Base-by-base conservation (phyloP, 176 grass and related monocot species). In the Canna indica region DNA sequence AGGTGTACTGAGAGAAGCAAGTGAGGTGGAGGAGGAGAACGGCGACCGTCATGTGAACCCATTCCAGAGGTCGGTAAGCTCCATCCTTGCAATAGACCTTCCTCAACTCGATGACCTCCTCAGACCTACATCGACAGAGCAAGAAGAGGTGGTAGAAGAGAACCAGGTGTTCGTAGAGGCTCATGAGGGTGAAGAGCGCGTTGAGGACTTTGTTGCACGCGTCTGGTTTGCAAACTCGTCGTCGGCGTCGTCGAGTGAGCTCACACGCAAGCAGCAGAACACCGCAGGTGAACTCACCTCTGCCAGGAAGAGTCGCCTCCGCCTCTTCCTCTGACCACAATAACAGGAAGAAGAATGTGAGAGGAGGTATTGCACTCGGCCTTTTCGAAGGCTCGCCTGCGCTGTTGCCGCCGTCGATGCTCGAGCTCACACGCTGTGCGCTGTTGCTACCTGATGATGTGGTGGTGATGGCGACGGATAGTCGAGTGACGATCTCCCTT, bases 201-300 rank as follows among this genome's bases (percentile, higher is more conserved):
- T 72, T 72, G 30, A 72, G 69, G 18, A 72, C 22, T 13, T 72
- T 47, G 69, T 72, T 72, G 31, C n/a, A n/a, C n/a, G n/a, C n/a
- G 94, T 90, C 80, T 99, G 94, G 83, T 99, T 93, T 13, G 94
- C 94, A 3, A 90, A 73, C 80, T 99, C 94, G 58, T 91, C 90
- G 38, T 90, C 94, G 18, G 82, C 77, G 73, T 99, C 90, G 65
- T 99, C 94, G 54, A 99, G 73, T 15, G 94, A 54, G 53, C 94
- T 88, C 34, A 99, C 91, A 16, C 90, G 78, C 34, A 99, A 82
- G 80, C 94, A 93, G 5, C 94, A 81, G 83, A 99, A 99, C 77
- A 99, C 89, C 2, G 89, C 88, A 69, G 85, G 81, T 39, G 91
- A 83, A 81, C 75, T 97, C 75, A 97, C 71, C 72, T 97, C 94